Conservation (phyloP, 2,329 filamentous ascomycete genomes). For the Rhexocercosporidium sp. region DNA sequence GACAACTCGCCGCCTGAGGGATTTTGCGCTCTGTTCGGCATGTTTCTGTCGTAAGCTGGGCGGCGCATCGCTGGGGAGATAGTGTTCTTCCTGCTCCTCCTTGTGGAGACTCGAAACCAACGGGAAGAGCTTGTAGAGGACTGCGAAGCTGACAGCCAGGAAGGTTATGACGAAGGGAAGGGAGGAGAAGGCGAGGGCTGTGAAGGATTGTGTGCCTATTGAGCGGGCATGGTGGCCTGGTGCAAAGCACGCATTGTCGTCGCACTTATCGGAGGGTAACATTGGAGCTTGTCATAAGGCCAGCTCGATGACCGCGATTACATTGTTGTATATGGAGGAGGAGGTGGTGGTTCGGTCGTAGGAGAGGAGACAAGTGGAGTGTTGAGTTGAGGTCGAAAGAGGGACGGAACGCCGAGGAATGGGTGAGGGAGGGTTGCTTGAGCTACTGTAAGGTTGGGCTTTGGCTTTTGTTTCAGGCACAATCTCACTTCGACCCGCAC, state of each 20-base stretch:
- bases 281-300: slow-evolving; percentile 35
- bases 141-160: slow-evolving; percentile 62
- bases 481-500: not conserved
- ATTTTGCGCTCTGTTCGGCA: slow-evolving; percentile 61
- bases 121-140: slow-evolving; percentile 73
- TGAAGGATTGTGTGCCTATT: slow-evolving; percentile 40
- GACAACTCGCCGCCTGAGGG: slow-evolving; percentile 55
- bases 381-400: not conserved
- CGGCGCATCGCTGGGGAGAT: slow-evolving; percentile 67
- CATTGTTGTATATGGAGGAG: slow-evolving; percentile 22
- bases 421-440: not conserved
- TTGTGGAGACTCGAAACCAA: slow-evolving; percentile 63
- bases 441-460: not conserved
- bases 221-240: slow-evolving; percentile 31
- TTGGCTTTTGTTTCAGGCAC: slow-evolving; percentile 4
- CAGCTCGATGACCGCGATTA: slow-evolving; percentile 24
- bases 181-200: slow-evolving; percentile 63
- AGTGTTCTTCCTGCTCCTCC: slow-evolving; percentile 62
- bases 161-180: slow-evolving; percentile 76
- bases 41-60: slow-evolving; percentile 62
- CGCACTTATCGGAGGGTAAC: slow-evolving; percentile 40
- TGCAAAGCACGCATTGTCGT: slow-evolving; percentile 34
- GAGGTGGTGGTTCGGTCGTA: not conserved
- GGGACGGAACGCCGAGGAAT: not conserved
- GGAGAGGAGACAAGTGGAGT: not conserved